Evolutionary conservation across 169 alveolate species (phyloP), one percentile per base, ranked within the genome.

Genomic region (Plasmodium gallinaceum): DNA sequence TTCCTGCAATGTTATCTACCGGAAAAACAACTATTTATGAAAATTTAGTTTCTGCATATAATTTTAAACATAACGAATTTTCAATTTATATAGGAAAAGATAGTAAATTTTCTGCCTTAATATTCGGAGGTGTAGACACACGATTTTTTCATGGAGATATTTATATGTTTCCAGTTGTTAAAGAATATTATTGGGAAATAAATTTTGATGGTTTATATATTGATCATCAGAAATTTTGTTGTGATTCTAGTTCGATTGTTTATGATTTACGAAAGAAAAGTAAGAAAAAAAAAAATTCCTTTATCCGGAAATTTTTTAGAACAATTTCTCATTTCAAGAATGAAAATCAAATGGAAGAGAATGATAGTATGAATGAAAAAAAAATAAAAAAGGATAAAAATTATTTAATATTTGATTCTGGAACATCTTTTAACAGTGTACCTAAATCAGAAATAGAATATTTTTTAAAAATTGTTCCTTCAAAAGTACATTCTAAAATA

Each of bases 151-250:
- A 92, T 57, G 95, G 94, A 37, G 94, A 85, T 9, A 91, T 96
- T 26, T 93, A 87, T 20, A 95, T 96, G 97, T 89, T 96, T 62
- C 98, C 97, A 20, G 97, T 96, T 24, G 93, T 92, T 3, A 66
- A 96, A 6, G 97, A 96, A 65, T 95, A 95, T 85, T 96, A 96
- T 65, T 96, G 98, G 98, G 97, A 96, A 86, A 96, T 95, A 20
- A 76, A 73, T 7, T 74, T 96, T 20, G 92, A 91, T 45, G 97
- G 95, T 39, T 75, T 96, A 20, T 94, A 93, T 76, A 78, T 96
- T 18, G 98, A 97, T 18, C 95, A 95, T 51, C 88, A 90, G 22
- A 96, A 95, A 88, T 93, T 96, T 58, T 96, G 98, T 90, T 96
- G 98, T 78, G 96, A 92, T 62, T 9, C 26, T 16, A 12, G 48